Conservation (phyloP, 257 asterid species). For the Scutellaria galericulata region DNA sequence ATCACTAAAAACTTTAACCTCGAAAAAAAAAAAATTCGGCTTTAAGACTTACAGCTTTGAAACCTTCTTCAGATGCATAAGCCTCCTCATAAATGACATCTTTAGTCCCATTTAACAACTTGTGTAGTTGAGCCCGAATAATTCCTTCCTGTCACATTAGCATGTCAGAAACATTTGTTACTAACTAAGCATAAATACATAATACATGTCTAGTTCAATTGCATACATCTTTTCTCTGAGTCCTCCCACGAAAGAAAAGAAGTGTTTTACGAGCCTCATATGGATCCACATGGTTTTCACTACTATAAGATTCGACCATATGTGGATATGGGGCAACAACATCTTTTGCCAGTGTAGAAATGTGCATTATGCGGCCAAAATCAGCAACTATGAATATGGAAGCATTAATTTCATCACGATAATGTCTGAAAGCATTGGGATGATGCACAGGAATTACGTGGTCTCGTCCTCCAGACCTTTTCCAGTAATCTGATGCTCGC, state of each 20-base stretch:
- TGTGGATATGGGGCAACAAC: slow-evolving; percentile 96
- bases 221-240: slow-evolving; percentile 88
- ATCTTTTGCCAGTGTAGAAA: slow-evolving; percentile 81
- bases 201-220: background rate
- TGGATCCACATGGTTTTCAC: slow-evolving; percentile 68
- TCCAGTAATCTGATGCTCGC: slow-evolving; percentile 75
- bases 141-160: slow-evolving; percentile 79
- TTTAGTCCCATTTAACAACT: slow-evolving; percentile 55
- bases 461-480: slow-evolving; percentile 80
- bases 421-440: slow-evolving; percentile 96
- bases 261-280: slow-evolving; percentile 76
- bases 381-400: slow-evolving; percentile 91
- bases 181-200: background rate
- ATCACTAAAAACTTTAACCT: slow-evolving; percentile 4
- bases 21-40: slow-evolving; percentile 13
- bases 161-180: slow-evolving; percentile 27
- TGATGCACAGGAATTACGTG: slow-evolving; percentile 94
- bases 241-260: slow-evolving; percentile 95
- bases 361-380: slow-evolving; percentile 78
- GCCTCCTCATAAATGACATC: slow-evolving; percentile 78
- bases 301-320: slow-evolving; percentile 67
- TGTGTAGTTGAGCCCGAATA: slow-evolving; percentile 68
- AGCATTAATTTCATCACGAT: slow-evolving; percentile 69
- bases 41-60: slow-evolving; percentile 72
- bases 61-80: slow-evolving; percentile 75